Conservation (phyloP, 2,329 filamentous ascomycete species). For the Ophiobolus disseminans region DNA sequence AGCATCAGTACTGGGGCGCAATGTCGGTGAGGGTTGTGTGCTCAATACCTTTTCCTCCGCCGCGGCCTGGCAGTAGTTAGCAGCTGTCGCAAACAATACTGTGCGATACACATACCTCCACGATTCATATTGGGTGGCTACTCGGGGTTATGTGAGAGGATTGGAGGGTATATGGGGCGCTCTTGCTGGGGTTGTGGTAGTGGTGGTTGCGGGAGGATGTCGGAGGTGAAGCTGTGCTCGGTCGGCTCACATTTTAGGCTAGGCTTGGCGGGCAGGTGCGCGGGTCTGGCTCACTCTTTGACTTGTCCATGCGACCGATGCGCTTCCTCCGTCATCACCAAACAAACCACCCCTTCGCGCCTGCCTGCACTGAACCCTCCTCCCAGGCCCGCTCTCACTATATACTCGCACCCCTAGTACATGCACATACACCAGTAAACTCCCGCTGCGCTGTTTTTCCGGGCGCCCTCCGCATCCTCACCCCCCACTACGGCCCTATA, state of each 20-base stretch:
- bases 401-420: slow-evolving; percentile 13
- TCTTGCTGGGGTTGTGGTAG: slow-evolving; percentile 12
- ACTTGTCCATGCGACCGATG: slow-evolving; percentile 33
- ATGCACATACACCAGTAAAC: slow-evolving; percentile 34
- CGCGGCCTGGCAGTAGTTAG: slow-evolving; percentile 59
- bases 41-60: slow-evolving; percentile 54
- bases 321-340: slow-evolving; percentile 29
- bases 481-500: slow-evolving; percentile 29
- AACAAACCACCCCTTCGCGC: slow-evolving; percentile 23
- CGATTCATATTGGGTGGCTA: slow-evolving; percentile 34
- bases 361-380: slow-evolving; percentile 3
- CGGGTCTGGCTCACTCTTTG: slow-evolving; percentile 17
- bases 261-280: slow-evolving; percentile 33
- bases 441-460: slow-evolving; percentile 24
- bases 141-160: slow-evolving; percentile 6
- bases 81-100: slow-evolving; percentile 10
- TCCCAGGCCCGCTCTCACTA: slow-evolving; percentile 8
- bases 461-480: slow-evolving; percentile 22
- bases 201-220: slow-evolving; percentile 14
- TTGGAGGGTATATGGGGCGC: slow-evolving; percentile 5
- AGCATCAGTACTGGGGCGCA: slow-evolving; percentile 14
- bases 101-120: slow-evolving; percentile 30
- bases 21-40: slow-evolving; percentile 9
- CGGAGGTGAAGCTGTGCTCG: slow-evolving; percentile 26
- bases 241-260: slow-evolving; percentile 39